A percentile compares a stretch with the other conserved stretches of the same genome.
phyloP scores from a whole-genome alignment of 148 eudicot species.

The Amaranthus cruentus region DNA sequence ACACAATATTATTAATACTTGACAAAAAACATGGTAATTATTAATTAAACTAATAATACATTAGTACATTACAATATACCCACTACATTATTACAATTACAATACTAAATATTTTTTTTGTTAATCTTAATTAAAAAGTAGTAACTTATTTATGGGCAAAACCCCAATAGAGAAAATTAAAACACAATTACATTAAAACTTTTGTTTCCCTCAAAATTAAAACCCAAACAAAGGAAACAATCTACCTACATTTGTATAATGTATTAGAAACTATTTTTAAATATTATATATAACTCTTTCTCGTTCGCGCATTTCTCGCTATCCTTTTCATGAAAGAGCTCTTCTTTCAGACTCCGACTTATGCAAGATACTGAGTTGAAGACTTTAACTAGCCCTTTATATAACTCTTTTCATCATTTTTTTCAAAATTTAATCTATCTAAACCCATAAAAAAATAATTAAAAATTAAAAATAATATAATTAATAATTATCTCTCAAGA shows the following conservation, averaged over 20 bases:
- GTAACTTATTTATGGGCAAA: not conserved
- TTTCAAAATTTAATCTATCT: not conserved
- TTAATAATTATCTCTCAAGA: conserved; percentile 30
- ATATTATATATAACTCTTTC: not conserved
- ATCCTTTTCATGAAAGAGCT: not conserved
- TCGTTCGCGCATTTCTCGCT: not conserved
- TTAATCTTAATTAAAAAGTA: not conserved
- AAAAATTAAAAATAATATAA: too few relatives aligned
- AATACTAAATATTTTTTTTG: not conserved
- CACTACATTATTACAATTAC: not conserved
- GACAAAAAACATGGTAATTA: not conserved
- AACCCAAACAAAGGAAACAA: not conserved
- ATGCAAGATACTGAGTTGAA: not conserved
- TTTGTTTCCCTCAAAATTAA: not conserved
- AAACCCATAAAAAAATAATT: not conserved
- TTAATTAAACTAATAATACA: not conserved
- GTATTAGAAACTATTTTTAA: not conserved
- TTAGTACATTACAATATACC: not conserved
- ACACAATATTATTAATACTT: too few relatives aligned
- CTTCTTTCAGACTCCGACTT: not conserved
- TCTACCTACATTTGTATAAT: not conserved
- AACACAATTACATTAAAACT: not conserved
- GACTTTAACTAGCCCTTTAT: not conserved
- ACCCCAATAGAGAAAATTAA: not conserved
- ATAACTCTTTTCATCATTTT: not conserved